Conservation (phyloP, 2,329 filamentous ascomycete genomes). For the Gaeumannomyces sp. region DNA sequence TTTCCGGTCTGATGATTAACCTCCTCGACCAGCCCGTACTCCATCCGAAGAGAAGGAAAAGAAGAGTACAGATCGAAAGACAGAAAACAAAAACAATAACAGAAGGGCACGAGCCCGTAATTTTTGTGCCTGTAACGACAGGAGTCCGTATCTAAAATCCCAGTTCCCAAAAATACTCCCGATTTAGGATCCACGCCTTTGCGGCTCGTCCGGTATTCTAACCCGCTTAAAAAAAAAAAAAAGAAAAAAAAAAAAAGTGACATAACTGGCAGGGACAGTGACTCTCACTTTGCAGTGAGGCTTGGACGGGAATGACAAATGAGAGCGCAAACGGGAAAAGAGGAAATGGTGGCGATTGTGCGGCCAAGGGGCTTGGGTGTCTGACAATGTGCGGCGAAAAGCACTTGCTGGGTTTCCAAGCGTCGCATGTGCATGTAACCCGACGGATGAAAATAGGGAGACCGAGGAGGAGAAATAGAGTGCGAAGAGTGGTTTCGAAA, state of each 20-base stretch:
- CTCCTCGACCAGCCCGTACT: slow-evolving; percentile 1
- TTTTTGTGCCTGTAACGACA: slow-evolving; percentile 18
- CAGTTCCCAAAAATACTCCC: background rate
- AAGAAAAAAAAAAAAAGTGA: slow-evolving; percentile 5
- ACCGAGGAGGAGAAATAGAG: background rate
- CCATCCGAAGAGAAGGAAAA: slow-evolving; percentile 9
- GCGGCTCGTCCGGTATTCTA: slow-evolving; percentile 11
- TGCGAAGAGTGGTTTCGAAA: background rate
- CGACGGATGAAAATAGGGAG: background rate
- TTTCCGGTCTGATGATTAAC: slow-evolving; percentile 1
- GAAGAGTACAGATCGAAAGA: slow-evolving; percentile 1
- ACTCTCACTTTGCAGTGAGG: background rate
- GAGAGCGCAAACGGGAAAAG: background rate
- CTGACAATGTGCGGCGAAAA: background rate
- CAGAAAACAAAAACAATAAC: slow-evolving; percentile 10
- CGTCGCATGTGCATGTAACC: background rate
- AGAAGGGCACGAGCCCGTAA: slow-evolving; percentile 11
- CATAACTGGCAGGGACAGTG: background rate
- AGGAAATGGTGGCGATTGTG: background rate
- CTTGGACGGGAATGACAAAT: background rate
- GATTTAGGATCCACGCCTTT: slow-evolving; percentile 3
- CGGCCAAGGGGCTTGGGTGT: background rate
- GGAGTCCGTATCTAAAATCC: slow-evolving; percentile 11
- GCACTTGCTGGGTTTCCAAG: background rate
- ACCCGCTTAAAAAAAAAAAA: slow-evolving; percentile 4